These are phyloP conservation scores for Fallopia convolvulus DNA, from an alignment of 148 eudicot genomes.

Conservation along the genomic window DNA sequence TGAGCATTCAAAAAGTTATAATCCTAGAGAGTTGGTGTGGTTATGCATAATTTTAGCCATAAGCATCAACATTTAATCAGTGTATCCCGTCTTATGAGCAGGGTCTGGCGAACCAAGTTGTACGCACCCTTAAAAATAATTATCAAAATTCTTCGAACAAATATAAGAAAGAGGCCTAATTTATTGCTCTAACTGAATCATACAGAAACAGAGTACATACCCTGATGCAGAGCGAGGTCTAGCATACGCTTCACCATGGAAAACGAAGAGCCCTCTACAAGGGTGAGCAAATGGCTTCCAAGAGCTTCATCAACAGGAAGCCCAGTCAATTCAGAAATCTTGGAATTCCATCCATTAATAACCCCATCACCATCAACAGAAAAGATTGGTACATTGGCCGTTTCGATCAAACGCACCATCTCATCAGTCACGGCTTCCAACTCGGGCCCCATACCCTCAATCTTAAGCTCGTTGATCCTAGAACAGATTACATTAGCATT, in stretches of 20 bases:
- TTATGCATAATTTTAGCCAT: too few relatives aligned
- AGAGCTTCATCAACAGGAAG: constrained; percentile 59
- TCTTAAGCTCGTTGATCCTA: constrained; percentile 50
- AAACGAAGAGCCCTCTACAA: constrained; percentile 70
- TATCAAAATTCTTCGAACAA: neutral
- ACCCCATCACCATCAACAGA: constrained; percentile 76
- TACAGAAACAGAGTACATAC: constrained; percentile 23
- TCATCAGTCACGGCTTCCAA: constrained; percentile 76
- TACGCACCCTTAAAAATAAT: too few relatives aligned
- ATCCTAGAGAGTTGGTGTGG: neutral
- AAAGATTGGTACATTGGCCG: constrained; percentile 84
- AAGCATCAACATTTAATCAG: too few relatives aligned
- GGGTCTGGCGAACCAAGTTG: too few relatives aligned
- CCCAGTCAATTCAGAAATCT: constrained; percentile 74
- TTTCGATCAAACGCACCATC: constrained; percentile 93
- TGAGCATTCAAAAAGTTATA: neutral
- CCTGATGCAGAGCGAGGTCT: constrained; percentile 56
- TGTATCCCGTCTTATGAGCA: too few relatives aligned
- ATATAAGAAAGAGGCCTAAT: neutral
- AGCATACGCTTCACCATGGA: constrained; percentile 61
- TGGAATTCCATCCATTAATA: constrained; percentile 88
- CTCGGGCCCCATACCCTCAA: constrained; percentile 53
- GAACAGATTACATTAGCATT: constrained; percentile 40
- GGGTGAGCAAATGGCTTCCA: constrained; percentile 54
- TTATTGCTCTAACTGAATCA: neutral